Percentiles rank a stretch among this genome's conserved stretches.
phyloP scores from a whole-genome alignment of 768 basidiomycete species.

The Leccinum boreale region DNA sequence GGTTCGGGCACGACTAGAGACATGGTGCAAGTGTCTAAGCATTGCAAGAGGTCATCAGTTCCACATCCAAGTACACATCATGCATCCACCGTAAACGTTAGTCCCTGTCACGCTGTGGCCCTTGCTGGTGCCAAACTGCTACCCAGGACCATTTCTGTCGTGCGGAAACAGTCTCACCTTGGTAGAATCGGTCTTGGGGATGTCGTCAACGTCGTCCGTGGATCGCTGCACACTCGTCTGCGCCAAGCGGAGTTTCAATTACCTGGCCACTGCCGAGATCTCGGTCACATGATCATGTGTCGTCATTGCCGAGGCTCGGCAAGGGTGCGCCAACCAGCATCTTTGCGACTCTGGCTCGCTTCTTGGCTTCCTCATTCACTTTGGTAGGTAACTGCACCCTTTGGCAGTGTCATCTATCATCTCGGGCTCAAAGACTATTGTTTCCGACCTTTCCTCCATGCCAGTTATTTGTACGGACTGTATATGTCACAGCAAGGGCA shows the following conservation, averaged over 20 bases:
- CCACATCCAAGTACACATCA: conserved; percentile 3
- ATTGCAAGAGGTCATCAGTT: conserved; percentile 11
- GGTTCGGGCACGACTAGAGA: conserved; percentile 96
- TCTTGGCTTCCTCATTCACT: no score
- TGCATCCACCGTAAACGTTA: conserved; percentile 21
- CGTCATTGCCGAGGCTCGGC: no score
- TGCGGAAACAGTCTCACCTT: conserved; percentile 25
- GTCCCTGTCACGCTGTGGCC: neutral
- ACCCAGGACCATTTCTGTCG: neutral
- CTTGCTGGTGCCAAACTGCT: neutral
- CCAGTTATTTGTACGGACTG: no score
- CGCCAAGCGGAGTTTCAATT: conserved; percentile 23
- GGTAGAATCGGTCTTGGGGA: conserved; percentile 16
- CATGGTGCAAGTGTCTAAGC: conserved; percentile 47
- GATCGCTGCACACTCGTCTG: neutral
- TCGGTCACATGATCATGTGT: conserved; percentile 22
- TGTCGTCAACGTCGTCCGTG: conserved; percentile 15
- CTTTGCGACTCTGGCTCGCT: no score
- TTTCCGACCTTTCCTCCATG: no score
- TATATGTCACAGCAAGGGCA: no score
- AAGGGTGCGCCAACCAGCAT: no score
- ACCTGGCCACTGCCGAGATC: conserved; percentile 17
- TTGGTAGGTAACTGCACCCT: no score
- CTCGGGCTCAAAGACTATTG: no score
- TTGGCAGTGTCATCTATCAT: no score